Conservation (phyloP, 192 early-diverging fungal species). For the Allomyces macrogynus region DNA sequence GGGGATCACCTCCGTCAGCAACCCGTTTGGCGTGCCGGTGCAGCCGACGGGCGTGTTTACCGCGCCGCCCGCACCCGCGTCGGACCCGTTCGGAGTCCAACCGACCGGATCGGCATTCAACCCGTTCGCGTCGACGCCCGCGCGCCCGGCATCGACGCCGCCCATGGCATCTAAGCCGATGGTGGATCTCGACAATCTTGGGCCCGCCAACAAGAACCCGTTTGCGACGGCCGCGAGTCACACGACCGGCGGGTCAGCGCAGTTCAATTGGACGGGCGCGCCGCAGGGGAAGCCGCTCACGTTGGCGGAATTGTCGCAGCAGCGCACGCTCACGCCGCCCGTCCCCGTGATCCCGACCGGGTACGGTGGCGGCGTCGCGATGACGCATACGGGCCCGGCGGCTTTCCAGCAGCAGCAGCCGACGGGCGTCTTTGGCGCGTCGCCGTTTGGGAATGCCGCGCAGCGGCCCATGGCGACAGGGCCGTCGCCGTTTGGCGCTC, state of each 20-base stretch:
- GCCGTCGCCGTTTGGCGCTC: too few species aligned
- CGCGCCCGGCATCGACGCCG: background rate
- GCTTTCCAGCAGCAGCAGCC: too few species aligned
- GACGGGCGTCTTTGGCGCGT: too few species aligned
- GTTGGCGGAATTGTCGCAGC: background rate
- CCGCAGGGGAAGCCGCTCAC: background rate
- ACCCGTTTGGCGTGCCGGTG: background rate
- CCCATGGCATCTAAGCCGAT: background rate
- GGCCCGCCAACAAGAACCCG: background rate
- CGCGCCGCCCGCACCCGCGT: background rate
- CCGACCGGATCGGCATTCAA: background rate
- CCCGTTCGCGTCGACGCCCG: background rate
- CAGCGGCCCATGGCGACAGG: too few species aligned
- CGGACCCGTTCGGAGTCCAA: background rate
- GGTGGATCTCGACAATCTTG: background rate
- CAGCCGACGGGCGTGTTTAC: background rate
- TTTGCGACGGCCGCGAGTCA: background rate
- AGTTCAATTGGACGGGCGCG: background rate
- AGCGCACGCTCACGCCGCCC: background rate
- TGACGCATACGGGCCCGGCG: too few species aligned
- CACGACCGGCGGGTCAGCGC: background rate
- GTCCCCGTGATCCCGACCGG: too few species aligned
- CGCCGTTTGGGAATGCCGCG: too few species aligned
- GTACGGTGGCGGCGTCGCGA: too few species aligned
- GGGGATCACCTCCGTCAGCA: background rate